Conservation (phyloP, 1,139 yeast genomes). For the Fermentozyma sake region DNA sequence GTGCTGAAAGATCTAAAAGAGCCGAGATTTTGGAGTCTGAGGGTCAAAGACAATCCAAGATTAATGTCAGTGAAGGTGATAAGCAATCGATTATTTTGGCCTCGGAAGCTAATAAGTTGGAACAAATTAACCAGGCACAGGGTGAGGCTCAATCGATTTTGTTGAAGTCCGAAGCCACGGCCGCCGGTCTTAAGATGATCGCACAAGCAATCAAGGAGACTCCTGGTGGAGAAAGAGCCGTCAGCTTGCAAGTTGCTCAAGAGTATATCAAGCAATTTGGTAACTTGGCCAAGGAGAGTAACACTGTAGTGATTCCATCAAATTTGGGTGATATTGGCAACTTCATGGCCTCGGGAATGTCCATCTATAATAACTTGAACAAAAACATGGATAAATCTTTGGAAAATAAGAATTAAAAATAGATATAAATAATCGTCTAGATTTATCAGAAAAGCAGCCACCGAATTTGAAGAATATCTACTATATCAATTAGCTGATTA, state of each 20-base stretch:
- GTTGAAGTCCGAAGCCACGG: conserved; percentile 71
- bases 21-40: conserved; percentile 86
- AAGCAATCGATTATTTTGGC: conserved; percentile 64
- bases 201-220: conserved; percentile 66
- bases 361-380: conserved; percentile 57
- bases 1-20: conserved; percentile 80
- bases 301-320: conserved; percentile 74
- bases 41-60: conserved; percentile 74
- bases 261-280: conserved; percentile 80
- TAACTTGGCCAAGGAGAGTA: conserved; percentile 76
- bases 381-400: conserved; percentile 4
- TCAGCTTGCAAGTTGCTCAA: conserved; percentile 75
- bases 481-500: too few relatives aligned
- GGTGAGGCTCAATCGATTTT: conserved; percentile 71
- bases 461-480: too few relatives aligned
- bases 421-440: too few relatives aligned
- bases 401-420: conserved; percentile 2
- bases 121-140: conserved; percentile 58
- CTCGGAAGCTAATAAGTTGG: conserved; percentile 64
- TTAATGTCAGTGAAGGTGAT: conserved; percentile 81
- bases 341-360: conserved; percentile 73
- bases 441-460: too few relatives aligned
- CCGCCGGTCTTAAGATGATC: conserved; percentile 60
- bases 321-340: conserved; percentile 71
- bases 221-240: conserved; percentile 73